phyloP scores from a whole-genome alignment of 2,329 filamentous ascomycete species.

The Fusarium austroafricanum region DNA sequence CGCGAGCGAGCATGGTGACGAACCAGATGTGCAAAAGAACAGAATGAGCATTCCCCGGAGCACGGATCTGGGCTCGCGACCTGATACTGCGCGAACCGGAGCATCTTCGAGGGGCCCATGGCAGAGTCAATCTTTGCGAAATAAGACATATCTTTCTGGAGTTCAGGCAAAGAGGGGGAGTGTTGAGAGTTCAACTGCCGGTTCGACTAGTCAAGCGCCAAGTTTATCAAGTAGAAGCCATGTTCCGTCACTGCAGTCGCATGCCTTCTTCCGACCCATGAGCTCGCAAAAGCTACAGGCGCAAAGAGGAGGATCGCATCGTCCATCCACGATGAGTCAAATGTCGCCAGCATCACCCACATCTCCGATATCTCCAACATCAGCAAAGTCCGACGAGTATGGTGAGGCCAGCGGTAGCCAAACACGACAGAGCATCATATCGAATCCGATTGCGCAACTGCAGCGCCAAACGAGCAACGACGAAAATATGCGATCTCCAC shows the following conservation, averaged over 20 bases:
- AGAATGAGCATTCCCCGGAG: constrained; percentile 50
- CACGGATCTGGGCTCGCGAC: constrained; percentile 62
- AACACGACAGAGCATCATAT: constrained; percentile 67
- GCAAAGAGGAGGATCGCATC: constrained; percentile 74
- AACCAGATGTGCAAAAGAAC: constrained; percentile 50
- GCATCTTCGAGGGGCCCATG: constrained; percentile 58
- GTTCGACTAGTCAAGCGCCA: constrained; percentile 60
- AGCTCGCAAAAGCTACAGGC: constrained; percentile 95
- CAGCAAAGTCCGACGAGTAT: constrained; percentile 52
- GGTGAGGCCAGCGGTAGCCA: constrained; percentile 59
- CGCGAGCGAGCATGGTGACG: constrained; percentile 66
- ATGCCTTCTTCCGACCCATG: constrained; percentile 96
- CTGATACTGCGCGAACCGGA: constrained; percentile 65
- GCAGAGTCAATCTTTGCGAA: constrained; percentile 68
- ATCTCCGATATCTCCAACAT: constrained; percentile 25
- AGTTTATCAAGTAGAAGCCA: constrained; percentile 85
- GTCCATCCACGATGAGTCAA: constrained; percentile 58
- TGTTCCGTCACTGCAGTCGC: constrained; percentile 87
- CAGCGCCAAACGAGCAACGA: constrained; percentile 52
- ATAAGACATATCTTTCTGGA: constrained; percentile 54
- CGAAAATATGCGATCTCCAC: constrained; percentile 67
- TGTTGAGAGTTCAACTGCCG: constrained; percentile 59
- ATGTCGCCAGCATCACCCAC: constrained; percentile 39
- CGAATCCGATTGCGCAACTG: constrained; percentile 57
- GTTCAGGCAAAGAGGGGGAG: constrained; percentile 60